Evolutionary conservation across 345 rosid species (phyloP), one percentile per base, ranked within the genome.

Genomic region (Boechera retrofracta): DNA sequence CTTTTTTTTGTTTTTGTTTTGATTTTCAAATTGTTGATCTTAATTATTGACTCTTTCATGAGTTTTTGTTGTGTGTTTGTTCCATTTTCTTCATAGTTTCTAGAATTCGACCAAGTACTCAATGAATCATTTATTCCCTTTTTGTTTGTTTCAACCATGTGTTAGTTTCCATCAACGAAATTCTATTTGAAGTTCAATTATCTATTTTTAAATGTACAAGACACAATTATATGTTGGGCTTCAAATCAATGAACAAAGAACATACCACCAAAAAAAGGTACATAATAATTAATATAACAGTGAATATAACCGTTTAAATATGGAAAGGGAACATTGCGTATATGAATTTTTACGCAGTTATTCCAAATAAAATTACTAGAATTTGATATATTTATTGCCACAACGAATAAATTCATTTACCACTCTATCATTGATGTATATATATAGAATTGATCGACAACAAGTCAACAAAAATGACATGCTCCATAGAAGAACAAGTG

Each of bases 141-240:
- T 5, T 29, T 67, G n/a, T 29, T 68, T 76, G 63, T 73, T 54
- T 42, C 26, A 64, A 54, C 64, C 29, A 73, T 60, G 51, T 61
- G 12, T 31, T 54, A 12, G 38, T 44, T 54, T 33, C 64, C 49
- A 32, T 56, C 57, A 57, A 57, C 42, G 16, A 45, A 65, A 10
- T 56, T 74, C 21, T 56, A 12, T 61, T 72, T 52, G 3, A 72
- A 51, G 51, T 36, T 49, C 21, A 35, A 35, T 35, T 7, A 35
- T 28, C 29, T 2, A 28, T 45, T 13, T 5, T 5, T 6, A 42
- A 44, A 0, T 24, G 39, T 42, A 29, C 39, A 69, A 16, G 53
- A 55, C 13, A n/a, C 35, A 12, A 18, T 57, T 57, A 70, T 69
- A 44, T 28, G 4, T 69, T 29, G 38, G 53, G 53, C 1, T 29